Percentiles rank a stretch among this genome's conserved stretches.
Conservation (phyloP, 2,329 filamentous ascomycete species). For the Colletotrichum gigasporum region DNA sequence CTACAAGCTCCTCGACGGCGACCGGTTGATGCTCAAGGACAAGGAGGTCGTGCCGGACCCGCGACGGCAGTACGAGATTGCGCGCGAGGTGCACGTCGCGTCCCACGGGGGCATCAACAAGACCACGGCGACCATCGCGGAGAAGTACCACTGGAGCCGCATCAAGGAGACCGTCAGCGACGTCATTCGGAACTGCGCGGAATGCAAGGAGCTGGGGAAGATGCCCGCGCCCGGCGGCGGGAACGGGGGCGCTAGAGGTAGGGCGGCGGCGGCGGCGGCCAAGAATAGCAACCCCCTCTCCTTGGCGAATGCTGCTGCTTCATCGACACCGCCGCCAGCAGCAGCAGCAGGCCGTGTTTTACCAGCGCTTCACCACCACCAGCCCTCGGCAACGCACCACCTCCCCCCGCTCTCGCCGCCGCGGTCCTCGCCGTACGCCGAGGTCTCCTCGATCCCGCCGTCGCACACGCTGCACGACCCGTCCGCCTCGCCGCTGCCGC, state of each 20-base stretch:
- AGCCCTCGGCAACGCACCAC: too few relatives aligned
- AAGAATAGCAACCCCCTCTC: too few relatives aligned
- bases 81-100: conserved; percentile 76
- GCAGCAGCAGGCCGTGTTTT: conserved; percentile 30
- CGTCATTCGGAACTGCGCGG: conserved; percentile 89
- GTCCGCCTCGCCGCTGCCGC: conserved; percentile 35
- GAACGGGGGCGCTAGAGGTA: conserved; percentile 10
- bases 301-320: neutral
- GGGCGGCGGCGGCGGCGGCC: conserved; percentile 5
- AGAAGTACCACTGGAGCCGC: conserved; percentile 95
- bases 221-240: conserved; percentile 42
- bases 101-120: conserved; percentile 97
- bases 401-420: conserved; percentile 39
- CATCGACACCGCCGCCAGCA: conserved; percentile 15
- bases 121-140: conserved; percentile 92
- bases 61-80: conserved; percentile 89
- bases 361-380: conserved; percentile 33
- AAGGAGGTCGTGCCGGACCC: conserved; percentile 97
- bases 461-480: conserved; percentile 47
- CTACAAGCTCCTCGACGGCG: conserved; percentile 83
- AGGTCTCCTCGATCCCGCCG: conserved; percentile 55
- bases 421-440: conserved; percentile 52
- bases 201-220: conserved; percentile 86
- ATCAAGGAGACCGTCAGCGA: conserved; percentile 98
- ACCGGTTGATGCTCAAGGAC: conserved; percentile 94